phyloP scores from a whole-genome alignment of 140 eudicot species.

The Senecio squalidus region DNA sequence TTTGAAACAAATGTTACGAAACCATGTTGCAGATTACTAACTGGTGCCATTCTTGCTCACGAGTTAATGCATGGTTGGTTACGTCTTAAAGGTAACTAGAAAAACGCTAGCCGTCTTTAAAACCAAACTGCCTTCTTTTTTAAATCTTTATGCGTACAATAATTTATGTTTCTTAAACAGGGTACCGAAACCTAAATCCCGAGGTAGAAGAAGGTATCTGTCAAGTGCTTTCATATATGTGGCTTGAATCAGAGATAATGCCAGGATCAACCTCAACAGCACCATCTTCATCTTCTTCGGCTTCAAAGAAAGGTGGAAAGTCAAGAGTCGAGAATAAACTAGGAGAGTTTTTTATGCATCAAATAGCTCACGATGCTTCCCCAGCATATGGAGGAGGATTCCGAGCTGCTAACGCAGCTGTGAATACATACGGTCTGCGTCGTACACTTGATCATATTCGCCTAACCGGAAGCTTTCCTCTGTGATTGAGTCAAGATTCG shows the following conservation, averaged over 20 bases:
- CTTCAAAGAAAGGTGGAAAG: constrained; percentile 80
- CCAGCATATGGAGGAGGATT: constrained; percentile 94
- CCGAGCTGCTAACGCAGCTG: constrained; percentile 85
- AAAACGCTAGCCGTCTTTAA: neutral
- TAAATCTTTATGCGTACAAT: neutral
- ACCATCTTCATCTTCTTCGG: constrained; percentile 55
- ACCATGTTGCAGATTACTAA: constrained; percentile 62
- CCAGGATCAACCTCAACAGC: constrained; percentile 48
- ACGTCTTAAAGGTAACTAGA: constrained; percentile 75
- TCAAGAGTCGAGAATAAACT: constrained; percentile 71
- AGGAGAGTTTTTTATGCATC: constrained; percentile 88
- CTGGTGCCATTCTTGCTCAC: constrained; percentile 97
- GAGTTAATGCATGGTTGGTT: constrained; percentile 97
- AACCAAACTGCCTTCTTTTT: neutral
- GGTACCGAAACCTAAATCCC: constrained; percentile 78
- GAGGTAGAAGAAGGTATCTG: constrained; percentile 97
- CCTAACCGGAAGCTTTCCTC: constrained; percentile 67
- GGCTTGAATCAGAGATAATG: constrained; percentile 95
- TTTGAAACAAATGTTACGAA: constrained; percentile 14
- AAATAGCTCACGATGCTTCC: constrained; percentile 81
- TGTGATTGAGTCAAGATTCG: constrained; percentile 18
- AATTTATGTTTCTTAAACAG: constrained; percentile 30
- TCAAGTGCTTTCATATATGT: constrained; percentile 89
- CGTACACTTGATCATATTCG: constrained; percentile 84
- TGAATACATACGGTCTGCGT: constrained; percentile 70